These are phyloP conservation scores for Elaeagnus macrophylla DNA, from an alignment of 306 rosid genomes.

Conservation along the genomic window DNA sequence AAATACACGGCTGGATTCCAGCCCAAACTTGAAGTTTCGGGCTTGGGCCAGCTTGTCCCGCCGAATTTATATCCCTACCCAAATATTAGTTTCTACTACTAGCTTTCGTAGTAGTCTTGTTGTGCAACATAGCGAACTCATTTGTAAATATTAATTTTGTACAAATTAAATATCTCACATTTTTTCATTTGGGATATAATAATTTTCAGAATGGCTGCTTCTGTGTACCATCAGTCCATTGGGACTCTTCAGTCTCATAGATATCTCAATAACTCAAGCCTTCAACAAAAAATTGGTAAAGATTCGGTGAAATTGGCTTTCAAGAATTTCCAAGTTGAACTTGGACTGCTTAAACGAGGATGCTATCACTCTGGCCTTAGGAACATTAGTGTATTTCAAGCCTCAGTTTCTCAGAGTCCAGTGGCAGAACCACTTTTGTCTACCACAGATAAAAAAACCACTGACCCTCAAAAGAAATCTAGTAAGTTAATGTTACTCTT, in stretches of 20 bases:
- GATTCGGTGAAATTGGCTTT: slow-evolving; percentile 34
- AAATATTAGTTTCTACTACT: too few relatives aligned
- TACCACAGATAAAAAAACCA: slow-evolving; percentile 44
- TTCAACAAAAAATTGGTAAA: slow-evolving; percentile 28
- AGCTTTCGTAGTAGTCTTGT: background rate
- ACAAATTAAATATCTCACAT: background rate
- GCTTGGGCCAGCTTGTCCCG: too few relatives aligned
- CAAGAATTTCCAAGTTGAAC: slow-evolving; percentile 33
- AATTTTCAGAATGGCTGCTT: slow-evolving; percentile 72
- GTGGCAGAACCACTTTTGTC: slow-evolving; percentile 57
- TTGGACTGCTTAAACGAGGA: slow-evolving; percentile 39
- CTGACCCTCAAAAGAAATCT: slow-evolving; percentile 62
- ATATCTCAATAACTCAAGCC: slow-evolving; percentile 17
- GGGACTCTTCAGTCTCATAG: slow-evolving; percentile 40
- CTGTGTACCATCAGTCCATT: slow-evolving; percentile 47
- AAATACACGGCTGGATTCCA: too few relatives aligned
- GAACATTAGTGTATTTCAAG: slow-evolving; percentile 33
- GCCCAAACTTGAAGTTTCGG: too few relatives aligned
- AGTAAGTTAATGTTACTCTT: slow-evolving; percentile 33
- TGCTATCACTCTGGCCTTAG: slow-evolving; percentile 20
- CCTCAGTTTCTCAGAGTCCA: slow-evolving; percentile 56
- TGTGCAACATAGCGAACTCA: background rate
- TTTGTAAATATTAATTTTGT: background rate
- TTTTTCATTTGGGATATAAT: slow-evolving; percentile 14
- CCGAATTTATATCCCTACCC: too few relatives aligned